Evolutionary conservation across 345 rosid species (phyloP).

Genomic region (Corchorus capsularis): DNA sequence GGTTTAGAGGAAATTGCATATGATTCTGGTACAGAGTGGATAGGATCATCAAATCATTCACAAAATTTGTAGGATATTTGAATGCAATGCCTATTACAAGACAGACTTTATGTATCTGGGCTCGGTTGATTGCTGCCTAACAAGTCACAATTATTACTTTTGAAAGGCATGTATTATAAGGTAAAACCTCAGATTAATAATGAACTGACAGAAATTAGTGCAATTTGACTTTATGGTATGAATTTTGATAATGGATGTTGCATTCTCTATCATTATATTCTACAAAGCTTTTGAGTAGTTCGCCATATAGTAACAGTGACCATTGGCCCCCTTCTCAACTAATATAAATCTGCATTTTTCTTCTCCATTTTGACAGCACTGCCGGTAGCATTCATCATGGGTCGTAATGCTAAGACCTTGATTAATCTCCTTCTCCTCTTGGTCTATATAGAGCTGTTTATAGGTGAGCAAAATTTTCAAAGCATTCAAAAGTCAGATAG

Average conservation of each 20-base stretch:
- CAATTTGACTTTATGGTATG: conserved; percentile 13
- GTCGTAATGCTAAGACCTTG: conserved; percentile 24
- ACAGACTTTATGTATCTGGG: not conserved
- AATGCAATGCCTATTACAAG: not conserved
- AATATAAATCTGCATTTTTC: conserved; percentile 36
- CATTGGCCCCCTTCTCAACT: not conserved
- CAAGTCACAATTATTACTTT: not conserved
- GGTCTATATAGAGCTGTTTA: conserved; percentile 13
- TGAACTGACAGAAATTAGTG: conserved; percentile 23
- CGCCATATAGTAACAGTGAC: conserved; percentile 28
- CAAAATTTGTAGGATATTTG: not conserved
- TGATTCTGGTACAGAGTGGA: not conserved
- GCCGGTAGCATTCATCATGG: conserved; percentile 18
- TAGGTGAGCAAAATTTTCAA: conserved; percentile 25
- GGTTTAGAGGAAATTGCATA: not conserved
- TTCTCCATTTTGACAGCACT: not conserved
- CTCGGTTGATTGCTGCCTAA: conserved; percentile 8
- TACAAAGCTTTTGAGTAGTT: conserved; percentile 36
- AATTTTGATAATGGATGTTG: conserved; percentile 20
- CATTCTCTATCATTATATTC: conserved; percentile 24
- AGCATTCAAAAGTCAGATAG: not conserved
- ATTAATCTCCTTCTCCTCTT: conserved; percentile 22
- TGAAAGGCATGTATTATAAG: not conserved
- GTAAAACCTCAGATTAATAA: not conserved
- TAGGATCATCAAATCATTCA: not conserved